These are phyloP conservation scores for Mimosa pudica DNA, from an alignment of 306 rosid genomes.

Conservation along the genomic window DNA sequence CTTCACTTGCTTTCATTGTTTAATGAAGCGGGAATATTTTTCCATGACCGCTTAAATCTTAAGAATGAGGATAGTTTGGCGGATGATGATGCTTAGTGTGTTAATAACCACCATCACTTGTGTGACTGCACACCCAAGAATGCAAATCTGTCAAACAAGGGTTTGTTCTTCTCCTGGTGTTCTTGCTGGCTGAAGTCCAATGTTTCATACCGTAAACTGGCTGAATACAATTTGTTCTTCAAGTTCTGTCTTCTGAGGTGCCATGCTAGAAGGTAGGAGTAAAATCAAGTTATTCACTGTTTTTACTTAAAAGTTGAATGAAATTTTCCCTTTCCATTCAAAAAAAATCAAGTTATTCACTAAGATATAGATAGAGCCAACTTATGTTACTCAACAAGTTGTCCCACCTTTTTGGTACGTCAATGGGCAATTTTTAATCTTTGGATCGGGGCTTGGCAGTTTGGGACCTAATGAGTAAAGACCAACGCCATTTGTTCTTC, in stretches of 20 bases:
- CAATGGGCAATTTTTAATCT: neutral
- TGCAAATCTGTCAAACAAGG: neutral
- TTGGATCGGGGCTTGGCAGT: too few species aligned
- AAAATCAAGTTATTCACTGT: neutral
- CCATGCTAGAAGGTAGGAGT: neutral
- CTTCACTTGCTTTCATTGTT: conserved; percentile 66
- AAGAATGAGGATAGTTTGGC: conserved; percentile 34
- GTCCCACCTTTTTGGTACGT: neutral
- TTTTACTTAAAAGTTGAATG: too few species aligned
- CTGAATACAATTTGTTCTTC: neutral
- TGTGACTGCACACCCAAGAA: conserved; percentile 2
- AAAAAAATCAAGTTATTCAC: neutral
- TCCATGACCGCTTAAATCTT: conserved; percentile 42
- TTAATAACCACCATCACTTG: neutral
- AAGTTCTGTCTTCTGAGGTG: neutral
- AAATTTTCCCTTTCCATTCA: too few species aligned
- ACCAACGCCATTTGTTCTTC: neutral
- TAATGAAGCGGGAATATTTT: conserved; percentile 72
- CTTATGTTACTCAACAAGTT: too few species aligned
- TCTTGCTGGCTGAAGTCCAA: neutral
- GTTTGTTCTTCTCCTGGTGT: neutral
- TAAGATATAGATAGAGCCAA: too few species aligned
- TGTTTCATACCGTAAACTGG: neutral
- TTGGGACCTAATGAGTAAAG: too few species aligned
- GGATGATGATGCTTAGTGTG: conserved; percentile 38